These are phyloP conservation scores for Saccharum officinarum DNA, from an alignment of 176 grass and related monocot genomes.

Conservation along the genomic window DNA sequence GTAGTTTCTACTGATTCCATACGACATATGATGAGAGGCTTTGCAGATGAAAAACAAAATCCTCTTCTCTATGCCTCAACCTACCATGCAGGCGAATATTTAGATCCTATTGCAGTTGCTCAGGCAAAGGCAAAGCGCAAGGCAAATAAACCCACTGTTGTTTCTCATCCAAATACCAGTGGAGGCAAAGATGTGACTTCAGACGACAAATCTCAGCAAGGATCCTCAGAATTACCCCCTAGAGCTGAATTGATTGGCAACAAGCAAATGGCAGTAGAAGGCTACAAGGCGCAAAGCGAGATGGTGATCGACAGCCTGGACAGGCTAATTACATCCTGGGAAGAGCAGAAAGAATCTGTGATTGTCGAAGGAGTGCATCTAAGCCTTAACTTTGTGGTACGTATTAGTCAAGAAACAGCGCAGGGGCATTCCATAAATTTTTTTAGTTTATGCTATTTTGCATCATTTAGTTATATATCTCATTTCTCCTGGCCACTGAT, in stretches of 20 bases:
- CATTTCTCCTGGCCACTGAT: conserved; percentile 29
- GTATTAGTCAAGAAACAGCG: conserved; percentile 20
- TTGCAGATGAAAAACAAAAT: conserved; percentile 78
- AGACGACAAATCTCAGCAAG: conserved; percentile 47
- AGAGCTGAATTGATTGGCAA: conserved; percentile 60
- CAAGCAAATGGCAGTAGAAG: conserved; percentile 91
- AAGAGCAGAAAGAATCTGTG: conserved; percentile 93
- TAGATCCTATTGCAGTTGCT: conserved; percentile 79
- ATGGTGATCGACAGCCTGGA: conserved; percentile 98
- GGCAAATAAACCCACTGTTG: conserved; percentile 60
- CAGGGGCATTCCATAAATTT: not conserved
- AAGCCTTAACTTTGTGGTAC: conserved; percentile 97
- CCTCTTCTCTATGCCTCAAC: conserved; percentile 94
- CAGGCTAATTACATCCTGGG: conserved; percentile 90
- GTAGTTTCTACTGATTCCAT: conserved; percentile 96
- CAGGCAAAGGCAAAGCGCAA: conserved; percentile 80
- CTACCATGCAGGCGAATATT: conserved; percentile 90
- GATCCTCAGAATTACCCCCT: conserved; percentile 40
- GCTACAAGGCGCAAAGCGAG: conserved; percentile 94
- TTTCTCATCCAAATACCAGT: conserved; percentile 46
- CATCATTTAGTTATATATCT: conserved; percentile 22
- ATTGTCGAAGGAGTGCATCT: conserved; percentile 97
- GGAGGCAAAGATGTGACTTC: conserved; percentile 44
- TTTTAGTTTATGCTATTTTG: conserved; percentile 13
- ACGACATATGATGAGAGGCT: conserved; percentile 98